Percentiles rank a stretch among this genome's conserved stretches.
Conservation (phyloP, 2,329 filamentous ascomycete species). For the Paracamarosporium sp. region DNA sequence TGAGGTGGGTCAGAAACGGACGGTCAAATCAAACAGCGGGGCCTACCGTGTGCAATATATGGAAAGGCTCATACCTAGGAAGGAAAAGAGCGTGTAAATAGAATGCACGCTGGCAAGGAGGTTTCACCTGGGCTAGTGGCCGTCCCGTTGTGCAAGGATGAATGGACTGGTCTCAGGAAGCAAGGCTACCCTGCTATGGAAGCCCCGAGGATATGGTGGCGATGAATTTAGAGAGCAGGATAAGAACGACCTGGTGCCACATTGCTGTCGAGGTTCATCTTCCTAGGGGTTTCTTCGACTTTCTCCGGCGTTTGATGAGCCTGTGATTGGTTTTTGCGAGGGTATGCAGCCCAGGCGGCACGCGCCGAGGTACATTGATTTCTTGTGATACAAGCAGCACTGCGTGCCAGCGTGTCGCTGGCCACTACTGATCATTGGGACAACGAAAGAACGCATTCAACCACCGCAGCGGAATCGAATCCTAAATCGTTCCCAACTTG, state of each 20-base stretch:
- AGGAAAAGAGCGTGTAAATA: not conserved
- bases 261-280: not conserved
- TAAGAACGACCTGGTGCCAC: not conserved
- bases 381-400: not conserved
- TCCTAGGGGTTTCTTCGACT: not conserved
- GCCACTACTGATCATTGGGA: not conserved
- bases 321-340: not conserved
- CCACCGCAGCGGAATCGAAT: not conserved
- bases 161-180: not conserved
- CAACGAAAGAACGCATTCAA: not conserved
- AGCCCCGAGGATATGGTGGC: not conserved
- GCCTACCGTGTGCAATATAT: not conserved
- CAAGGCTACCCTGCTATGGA: not conserved
- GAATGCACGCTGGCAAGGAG: not conserved
- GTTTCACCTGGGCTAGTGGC: not conserved
- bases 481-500: not conserved
- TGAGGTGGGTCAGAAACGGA: not conserved
- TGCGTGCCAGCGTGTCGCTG: not conserved
- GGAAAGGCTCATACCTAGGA: not conserved
- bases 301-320: not conserved
- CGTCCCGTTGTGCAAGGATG: not conserved
- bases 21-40: not conserved
- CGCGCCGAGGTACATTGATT: not conserved
- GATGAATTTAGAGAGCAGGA: not conserved
- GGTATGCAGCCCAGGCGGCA: not conserved